Percentiles rank a stretch among this genome's conserved stretches.
Conservation (phyloP, 129 eudicot genomes). For the sunflower (Helianthus annuus) region DNA sequence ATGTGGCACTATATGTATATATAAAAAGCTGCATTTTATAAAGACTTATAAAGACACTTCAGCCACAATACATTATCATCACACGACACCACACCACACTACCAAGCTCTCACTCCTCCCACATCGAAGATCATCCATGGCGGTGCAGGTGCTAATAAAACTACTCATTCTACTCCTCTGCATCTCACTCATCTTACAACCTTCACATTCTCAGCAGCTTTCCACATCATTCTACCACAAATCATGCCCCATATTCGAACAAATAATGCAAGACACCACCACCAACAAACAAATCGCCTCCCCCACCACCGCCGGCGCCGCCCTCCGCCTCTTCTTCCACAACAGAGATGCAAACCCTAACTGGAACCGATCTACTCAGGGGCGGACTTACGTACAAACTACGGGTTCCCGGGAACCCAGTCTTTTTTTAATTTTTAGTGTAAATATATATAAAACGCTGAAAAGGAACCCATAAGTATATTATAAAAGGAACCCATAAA, state of each 20-base stretch:
- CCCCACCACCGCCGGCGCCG: conserved; percentile 72
- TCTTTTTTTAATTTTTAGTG: too few relatives aligned
- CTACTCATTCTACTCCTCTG: not conserved
- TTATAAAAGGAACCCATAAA: too few relatives aligned
- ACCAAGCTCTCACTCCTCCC: conserved; percentile 4
- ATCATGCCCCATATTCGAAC: conserved; percentile 57
- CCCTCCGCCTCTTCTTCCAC: conserved; percentile 91
- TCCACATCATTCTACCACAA: conserved; percentile 49
- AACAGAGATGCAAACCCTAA: conserved; percentile 22
- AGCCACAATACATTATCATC: not conserved
- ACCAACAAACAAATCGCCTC: conserved; percentile 79
- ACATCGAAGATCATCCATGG: too few relatives aligned
- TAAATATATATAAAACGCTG: too few relatives aligned
- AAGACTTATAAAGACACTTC: not conserved
- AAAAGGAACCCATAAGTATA: too few relatives aligned
- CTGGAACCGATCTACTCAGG: too few relatives aligned
- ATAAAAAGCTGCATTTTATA: too few relatives aligned
- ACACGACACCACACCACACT: not conserved
- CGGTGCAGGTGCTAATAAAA: too few relatives aligned
- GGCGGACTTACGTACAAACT: too few relatives aligned
- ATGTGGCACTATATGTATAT: too few relatives aligned
- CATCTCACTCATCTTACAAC: conserved; percentile 26
- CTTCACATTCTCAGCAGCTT: conserved; percentile 41
- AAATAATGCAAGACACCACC: conserved; percentile 63
- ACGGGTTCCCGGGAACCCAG: too few relatives aligned